These are phyloP conservation scores for Schoenoplectus triqueter DNA, from an alignment of 202 grass and related monocot species.

Conservation along the genomic window DNA sequence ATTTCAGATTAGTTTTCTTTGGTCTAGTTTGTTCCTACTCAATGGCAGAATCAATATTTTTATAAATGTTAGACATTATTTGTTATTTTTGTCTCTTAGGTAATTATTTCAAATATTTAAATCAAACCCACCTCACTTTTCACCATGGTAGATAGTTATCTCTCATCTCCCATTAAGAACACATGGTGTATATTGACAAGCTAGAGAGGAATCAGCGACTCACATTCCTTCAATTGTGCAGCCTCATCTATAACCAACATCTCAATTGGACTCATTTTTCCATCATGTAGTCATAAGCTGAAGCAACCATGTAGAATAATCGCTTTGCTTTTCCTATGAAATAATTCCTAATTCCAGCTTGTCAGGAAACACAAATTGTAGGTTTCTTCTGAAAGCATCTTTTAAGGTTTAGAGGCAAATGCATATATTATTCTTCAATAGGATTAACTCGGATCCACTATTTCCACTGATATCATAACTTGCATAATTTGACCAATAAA, in stretches of 20 bases:
- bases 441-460: slow-evolving; percentile 40
- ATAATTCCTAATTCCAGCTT: slow-evolving; percentile 59
- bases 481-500: slow-evolving; percentile 42
- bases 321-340: slow-evolving; percentile 68
- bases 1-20: neutral
- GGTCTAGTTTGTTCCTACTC: neutral
- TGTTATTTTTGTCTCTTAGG: neutral
- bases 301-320: slow-evolving; percentile 78
- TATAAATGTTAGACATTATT: slow-evolving; percentile 1
- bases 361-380: slow-evolving; percentile 48
- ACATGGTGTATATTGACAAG: slow-evolving; percentile 54
- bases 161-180: slow-evolving; percentile 89
- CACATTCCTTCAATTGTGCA: slow-evolving; percentile 88
- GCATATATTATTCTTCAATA: slow-evolving; percentile 56
- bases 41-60: neutral
- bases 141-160: slow-evolving; percentile 74
- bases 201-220: slow-evolving; percentile 80
- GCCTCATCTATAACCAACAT: slow-evolving; percentile 91
- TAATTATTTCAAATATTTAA: neutral
- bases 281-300: slow-evolving; percentile 59
- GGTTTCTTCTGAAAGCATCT: slow-evolving; percentile 47
- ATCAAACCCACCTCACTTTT: slow-evolving; percentile 68
- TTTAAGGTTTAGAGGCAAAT: slow-evolving; percentile 57
- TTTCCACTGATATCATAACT: slow-evolving; percentile 41
- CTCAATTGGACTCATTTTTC: slow-evolving; percentile 60